phyloP scores from a whole-genome alignment of 2,329 filamentous ascomycete species.

The Colletotrichum higginsianum region DNA sequence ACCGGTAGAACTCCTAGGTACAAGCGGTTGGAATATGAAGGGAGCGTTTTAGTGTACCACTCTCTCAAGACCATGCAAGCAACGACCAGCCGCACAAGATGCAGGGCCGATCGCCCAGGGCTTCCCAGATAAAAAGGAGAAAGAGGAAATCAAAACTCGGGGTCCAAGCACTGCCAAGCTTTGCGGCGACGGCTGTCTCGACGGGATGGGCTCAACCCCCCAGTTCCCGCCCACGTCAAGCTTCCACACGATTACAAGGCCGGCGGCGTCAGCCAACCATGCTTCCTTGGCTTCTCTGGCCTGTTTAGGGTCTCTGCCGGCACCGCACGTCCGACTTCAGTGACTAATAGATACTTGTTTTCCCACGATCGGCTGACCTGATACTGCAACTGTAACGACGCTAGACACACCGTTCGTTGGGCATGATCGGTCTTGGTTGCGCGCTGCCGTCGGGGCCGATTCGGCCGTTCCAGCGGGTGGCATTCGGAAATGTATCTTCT shows the following conservation, averaged over 20 bases:
- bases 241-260: not conserved
- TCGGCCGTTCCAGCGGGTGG: not conserved
- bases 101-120: not conserved
- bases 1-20: not conserved
- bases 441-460: not conserved
- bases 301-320: not conserved
- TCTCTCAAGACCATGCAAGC: not conserved
- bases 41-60: not conserved
- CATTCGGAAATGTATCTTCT: not conserved
- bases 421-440: not conserved
- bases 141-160: not conserved
- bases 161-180: constrained; percentile 37
- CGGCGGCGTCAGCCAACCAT: not conserved
- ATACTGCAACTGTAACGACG: not conserved
- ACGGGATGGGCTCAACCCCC: constrained; percentile 35
- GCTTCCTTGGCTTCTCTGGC: not conserved
- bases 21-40: not conserved
- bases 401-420: not conserved
- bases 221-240: constrained; percentile 1
- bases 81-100: not conserved
- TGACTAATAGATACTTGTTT: not conserved
- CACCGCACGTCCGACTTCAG: not conserved
- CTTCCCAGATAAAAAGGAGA: not conserved
- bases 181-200: constrained; percentile 42
- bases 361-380: not conserved